A percentile compares a stretch with the other conserved stretches of the same genome.
phyloP scores from a whole-genome alignment of 2,329 filamentous ascomycete genomes.

The Colletotrichum falcatum region DNA sequence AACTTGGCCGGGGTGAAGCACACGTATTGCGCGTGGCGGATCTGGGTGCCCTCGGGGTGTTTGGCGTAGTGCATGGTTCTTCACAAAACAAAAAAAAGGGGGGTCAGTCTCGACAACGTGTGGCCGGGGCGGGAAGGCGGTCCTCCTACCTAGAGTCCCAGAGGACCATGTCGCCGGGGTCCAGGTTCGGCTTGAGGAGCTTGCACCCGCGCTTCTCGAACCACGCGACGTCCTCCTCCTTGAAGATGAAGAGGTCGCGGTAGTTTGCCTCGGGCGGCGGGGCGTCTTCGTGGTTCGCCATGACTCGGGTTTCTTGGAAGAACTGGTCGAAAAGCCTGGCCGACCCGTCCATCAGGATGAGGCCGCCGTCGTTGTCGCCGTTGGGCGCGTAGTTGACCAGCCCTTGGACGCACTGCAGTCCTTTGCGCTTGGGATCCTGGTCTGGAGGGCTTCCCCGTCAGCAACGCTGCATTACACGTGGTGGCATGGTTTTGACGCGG shows the following conservation, averaged over 20 bases:
- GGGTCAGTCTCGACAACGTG: neutral
- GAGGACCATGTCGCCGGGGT: slow-evolving; percentile 48
- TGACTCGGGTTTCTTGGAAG: slow-evolving; percentile 48
- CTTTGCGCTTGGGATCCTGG: slow-evolving; percentile 49
- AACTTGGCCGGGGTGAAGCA: slow-evolving; percentile 52
- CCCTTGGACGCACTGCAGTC: slow-evolving; percentile 52
- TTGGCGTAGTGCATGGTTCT: slow-evolving; percentile 43
- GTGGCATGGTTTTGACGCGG: too few relatives aligned
- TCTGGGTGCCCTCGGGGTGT: slow-evolving; percentile 50
- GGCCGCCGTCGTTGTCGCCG: slow-evolving; percentile 58
- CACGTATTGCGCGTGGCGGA: slow-evolving; percentile 52
- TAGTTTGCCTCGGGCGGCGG: slow-evolving; percentile 28
- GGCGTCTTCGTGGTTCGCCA: slow-evolving; percentile 45
- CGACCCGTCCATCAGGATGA: slow-evolving; percentile 58
- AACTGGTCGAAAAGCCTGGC: slow-evolving; percentile 57
- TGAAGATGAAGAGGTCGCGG: slow-evolving; percentile 56
- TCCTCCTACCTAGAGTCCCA: slow-evolving; percentile 47
- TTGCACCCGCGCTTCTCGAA: slow-evolving; percentile 42
- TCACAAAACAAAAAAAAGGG: too few relatives aligned
- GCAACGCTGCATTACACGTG: neutral
- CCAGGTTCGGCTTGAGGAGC: slow-evolving; percentile 40
- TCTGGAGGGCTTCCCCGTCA: slow-evolving; percentile 45
- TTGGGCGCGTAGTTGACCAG: slow-evolving; percentile 59
- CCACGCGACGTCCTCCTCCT: slow-evolving; percentile 50
- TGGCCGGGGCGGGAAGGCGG: neutral